A percentile compares a stretch with the other conserved stretches of the same genome.
Conservation (phyloP, 2,329 filamentous ascomycete species). For the Epichloe baconii region DNA sequence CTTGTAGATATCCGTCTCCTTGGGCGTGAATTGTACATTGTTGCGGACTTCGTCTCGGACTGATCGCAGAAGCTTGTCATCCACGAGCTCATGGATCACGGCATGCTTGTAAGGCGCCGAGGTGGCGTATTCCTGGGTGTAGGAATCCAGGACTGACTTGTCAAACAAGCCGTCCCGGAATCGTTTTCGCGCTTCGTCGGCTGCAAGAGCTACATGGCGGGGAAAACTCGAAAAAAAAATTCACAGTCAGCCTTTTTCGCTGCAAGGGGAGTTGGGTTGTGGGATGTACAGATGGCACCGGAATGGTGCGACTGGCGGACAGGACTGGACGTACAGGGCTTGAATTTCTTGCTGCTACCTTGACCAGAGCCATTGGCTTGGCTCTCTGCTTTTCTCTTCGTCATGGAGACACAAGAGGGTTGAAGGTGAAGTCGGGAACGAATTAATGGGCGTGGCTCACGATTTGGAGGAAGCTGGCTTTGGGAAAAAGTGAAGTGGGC, state of each 20-base stretch:
- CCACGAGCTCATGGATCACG: slow-evolving; percentile 71
- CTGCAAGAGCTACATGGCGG: slow-evolving; percentile 27
- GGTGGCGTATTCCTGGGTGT: slow-evolving; percentile 47
- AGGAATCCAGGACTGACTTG: slow-evolving; percentile 39
- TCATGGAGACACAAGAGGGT: slow-evolving; percentile 13
- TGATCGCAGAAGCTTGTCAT: slow-evolving; percentile 67
- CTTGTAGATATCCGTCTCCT: slow-evolving; percentile 99
- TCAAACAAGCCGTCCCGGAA: slow-evolving; percentile 58
- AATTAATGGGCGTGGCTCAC: slow-evolving; percentile 10
- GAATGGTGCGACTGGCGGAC: neutral
- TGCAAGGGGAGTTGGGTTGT: neutral
- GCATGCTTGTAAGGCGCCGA: slow-evolving; percentile 78
- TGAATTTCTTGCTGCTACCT: slow-evolving; percentile 39
- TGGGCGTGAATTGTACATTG: slow-evolving; percentile 91
- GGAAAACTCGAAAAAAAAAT: neutral
- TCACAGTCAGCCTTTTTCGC: neutral
- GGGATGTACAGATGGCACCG: no score
- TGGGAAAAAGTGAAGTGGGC: neutral
- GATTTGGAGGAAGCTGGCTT: slow-evolving; percentile 39
- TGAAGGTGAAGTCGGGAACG: neutral
- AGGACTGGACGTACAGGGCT: slow-evolving; percentile 27
- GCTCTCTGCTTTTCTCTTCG: slow-evolving; percentile 48
- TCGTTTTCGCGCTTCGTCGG: slow-evolving; percentile 38
- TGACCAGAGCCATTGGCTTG: slow-evolving; percentile 27
- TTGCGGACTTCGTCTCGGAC: slow-evolving; percentile 82